Base-by-base conservation (phyloP, 495 filamentous ascomycete species). In the Penicillium angulare region DNA sequence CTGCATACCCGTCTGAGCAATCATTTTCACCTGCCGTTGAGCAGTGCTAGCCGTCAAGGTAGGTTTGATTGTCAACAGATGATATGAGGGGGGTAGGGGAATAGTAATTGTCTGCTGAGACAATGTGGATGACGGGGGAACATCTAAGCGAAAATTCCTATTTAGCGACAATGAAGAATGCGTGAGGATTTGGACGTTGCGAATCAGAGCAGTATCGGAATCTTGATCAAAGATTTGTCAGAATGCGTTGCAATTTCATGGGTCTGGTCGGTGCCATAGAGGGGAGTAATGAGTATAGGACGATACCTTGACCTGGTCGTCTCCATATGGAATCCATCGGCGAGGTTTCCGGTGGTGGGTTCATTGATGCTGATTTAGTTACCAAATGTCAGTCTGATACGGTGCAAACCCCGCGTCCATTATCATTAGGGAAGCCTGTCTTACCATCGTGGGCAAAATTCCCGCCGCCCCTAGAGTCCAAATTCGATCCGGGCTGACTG, bases 61-160 rank as follows among this genome's bases (percentile, higher is more conserved):
- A 0, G 86, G 85, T 21, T 74, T 73, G 39, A 92, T 74, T 47
- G 88, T 85, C 26, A 92, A 58, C 47, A 81, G 81, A 60, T 77
- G 77, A 52, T 91, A 82, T 8, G 73, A 78, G 2, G 76, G 52
- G 1, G 86, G 84, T 8, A 90, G 69, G 36, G 80, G 82, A 20
- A 90, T 63, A 5, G 86, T 84, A 38, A 89, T 63, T 16, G 82
- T 86, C 51, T 90, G 86, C 47, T 89, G 85, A 13, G 79, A 72
- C 46, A 82, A 60, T 23, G 72, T 82, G 1, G 79, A 57, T 39
- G 84, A 80, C 3, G 89, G 80, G 0, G 79, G 75, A 35, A 92
- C 67, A 34, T 82, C 72, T 24, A 86, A 61, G 21, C 71, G 67
- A 63, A 86, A 80, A 35, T 59, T 70, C 4, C 68, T 66, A 21